A percentile compares a stretch with the other conserved stretches of the same genome.
phyloP scores from a whole-genome alignment of 345 rosid species.

The Boechera stricta region DNA sequence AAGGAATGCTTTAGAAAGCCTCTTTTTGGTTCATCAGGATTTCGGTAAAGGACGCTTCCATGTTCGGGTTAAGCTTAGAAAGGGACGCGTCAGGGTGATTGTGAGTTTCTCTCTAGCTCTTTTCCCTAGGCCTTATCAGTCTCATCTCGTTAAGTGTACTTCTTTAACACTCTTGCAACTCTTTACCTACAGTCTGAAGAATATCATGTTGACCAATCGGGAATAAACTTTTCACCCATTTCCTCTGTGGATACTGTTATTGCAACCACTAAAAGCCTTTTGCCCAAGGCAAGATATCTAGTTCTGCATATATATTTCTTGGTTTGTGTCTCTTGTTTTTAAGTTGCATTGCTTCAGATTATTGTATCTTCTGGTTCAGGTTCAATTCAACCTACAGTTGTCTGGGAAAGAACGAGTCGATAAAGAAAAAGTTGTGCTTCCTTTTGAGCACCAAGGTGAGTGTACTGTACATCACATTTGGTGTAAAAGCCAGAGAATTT shows the following conservation, averaged over 20 bases:
- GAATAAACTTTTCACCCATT: conserved; percentile 68
- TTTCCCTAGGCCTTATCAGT: conserved; percentile 1
- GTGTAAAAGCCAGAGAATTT: conserved; percentile 9
- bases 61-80: conserved; percentile 78
- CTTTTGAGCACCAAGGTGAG: conserved; percentile 96
- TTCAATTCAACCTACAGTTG: conserved; percentile 77
- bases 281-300: conserved; percentile 70
- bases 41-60: conserved; percentile 65
- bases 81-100: conserved; percentile 84
- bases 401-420: conserved; percentile 81
- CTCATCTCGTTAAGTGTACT: background rate
- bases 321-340: background rate
- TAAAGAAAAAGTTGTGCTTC: conserved; percentile 87
- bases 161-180: conserved; percentile 25
- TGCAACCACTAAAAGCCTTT: conserved; percentile 54
- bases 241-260: conserved; percentile 50
- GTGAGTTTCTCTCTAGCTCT: conserved; percentile 46
- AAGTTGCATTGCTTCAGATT: conserved; percentile 4
- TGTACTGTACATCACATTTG: background rate
- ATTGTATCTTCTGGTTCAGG: conserved; percentile 56
- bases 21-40: conserved; percentile 57
- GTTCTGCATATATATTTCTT: background rate
- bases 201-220: conserved; percentile 58
- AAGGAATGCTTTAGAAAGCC: conserved; percentile 54
- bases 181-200: conserved; percentile 65